phyloP scores from a whole-genome alignment of 129 eudicot genomes.

The Tagetes erecta region DNA sequence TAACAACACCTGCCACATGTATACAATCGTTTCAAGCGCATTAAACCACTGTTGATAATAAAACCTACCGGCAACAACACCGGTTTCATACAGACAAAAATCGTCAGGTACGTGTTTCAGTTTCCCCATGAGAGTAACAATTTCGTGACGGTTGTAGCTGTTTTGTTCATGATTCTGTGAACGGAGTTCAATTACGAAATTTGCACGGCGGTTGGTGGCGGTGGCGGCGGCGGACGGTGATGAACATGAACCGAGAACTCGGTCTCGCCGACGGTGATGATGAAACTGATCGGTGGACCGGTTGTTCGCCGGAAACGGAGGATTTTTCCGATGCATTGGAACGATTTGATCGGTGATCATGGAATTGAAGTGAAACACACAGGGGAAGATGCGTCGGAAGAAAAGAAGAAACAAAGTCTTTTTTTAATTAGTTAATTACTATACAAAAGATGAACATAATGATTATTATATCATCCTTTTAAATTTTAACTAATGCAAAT shows the following conservation, averaged over 20 bases:
- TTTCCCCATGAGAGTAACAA: slow-evolving; percentile 36
- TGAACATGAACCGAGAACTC: not conserved
- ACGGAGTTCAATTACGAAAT: slow-evolving; percentile 51
- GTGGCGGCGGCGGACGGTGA: slow-evolving; percentile 4
- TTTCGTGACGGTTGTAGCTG: slow-evolving; percentile 23
- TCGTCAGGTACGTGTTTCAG: slow-evolving; percentile 33
- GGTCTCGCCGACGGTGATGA: slow-evolving; percentile 28
- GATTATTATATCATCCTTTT: no score
- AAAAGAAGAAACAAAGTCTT: no score
- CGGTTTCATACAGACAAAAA: not conserved
- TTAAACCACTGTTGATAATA: slow-evolving; percentile 57
- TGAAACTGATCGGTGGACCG: not conserved
- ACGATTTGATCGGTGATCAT: no score
- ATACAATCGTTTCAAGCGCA: slow-evolving; percentile 46
- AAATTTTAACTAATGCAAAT: no score
- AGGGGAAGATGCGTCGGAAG: no score
- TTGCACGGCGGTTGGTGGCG: slow-evolving; percentile 23
- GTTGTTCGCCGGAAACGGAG: not conserved
- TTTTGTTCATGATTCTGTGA: slow-evolving; percentile 1
- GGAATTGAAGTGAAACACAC: no score
- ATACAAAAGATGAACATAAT: no score
- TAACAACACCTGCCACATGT: slow-evolving; percentile 52
- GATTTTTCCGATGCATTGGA: no score
- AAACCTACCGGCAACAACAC: slow-evolving; percentile 33
- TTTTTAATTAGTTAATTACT: no score